Percentiles rank a stretch among this genome's conserved stretches.
Conservation (phyloP, 1,139 yeast species). For the Scheffersomyces segobiensis region DNA sequence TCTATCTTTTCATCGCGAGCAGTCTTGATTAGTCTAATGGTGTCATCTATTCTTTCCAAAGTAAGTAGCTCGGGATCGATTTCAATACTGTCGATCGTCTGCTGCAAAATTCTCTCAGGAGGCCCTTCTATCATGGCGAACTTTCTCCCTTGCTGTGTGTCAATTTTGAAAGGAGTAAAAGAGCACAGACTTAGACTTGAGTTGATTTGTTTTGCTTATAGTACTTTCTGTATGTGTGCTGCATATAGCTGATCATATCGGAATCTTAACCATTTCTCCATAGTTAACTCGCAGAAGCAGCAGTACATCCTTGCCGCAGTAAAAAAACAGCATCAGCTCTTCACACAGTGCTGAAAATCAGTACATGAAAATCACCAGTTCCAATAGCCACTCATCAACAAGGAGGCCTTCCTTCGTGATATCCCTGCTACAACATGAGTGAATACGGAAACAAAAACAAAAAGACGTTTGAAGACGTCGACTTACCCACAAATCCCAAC, state of each 20-base stretch:
- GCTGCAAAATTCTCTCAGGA: conserved; percentile 39
- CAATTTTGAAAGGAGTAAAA: background rate
- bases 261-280: background rate
- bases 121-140: conserved; percentile 29
- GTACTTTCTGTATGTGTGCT: background rate
- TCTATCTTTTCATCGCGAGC: conserved; percentile 26
- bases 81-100: conserved; percentile 19
- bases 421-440: conserved; percentile 8
- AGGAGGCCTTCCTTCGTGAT: background rate
- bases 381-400: background rate
- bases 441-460: conserved; percentile 18
- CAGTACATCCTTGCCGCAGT: background rate
- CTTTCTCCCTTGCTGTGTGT: background rate
- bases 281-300: background rate
- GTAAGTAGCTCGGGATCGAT: conserved; percentile 49
- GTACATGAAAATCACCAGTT: background rate
- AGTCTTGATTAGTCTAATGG: conserved; percentile 29
- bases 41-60: conserved; percentile 47
- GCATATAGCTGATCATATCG: background rate
- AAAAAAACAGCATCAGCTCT: background rate
- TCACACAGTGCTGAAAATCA: background rate
- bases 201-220: background rate
- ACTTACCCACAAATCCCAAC: conserved; percentile 45
- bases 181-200: background rate
- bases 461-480: conserved; percentile 41